Conservation (phyloP, 192 early-diverging fungal genomes). For the Backusella tuberculispora region DNA sequence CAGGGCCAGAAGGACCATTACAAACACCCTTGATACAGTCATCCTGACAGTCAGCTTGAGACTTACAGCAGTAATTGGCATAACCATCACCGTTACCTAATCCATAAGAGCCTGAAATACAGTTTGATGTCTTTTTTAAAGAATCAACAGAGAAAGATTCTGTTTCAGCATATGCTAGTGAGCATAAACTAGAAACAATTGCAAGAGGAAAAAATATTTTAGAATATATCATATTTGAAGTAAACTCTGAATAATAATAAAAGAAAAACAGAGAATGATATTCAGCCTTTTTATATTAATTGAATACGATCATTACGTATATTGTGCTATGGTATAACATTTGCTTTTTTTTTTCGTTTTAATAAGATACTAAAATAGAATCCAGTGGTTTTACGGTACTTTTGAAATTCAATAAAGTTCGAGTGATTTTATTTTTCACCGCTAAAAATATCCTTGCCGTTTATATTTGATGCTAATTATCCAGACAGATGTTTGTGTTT, state of each 20-base stretch:
- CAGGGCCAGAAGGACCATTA: not conserved
- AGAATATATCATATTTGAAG: not conserved
- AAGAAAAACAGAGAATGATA: not conserved
- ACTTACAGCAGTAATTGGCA: not conserved
- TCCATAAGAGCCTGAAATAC: not conserved
- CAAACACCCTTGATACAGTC: not conserved
- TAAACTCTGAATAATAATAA: not conserved
- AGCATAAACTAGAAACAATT: not conserved
- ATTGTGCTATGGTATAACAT: not conserved
- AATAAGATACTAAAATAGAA: slow-evolving; percentile 4
- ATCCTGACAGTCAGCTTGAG: not conserved
- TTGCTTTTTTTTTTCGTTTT: not conserved
- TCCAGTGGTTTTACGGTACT: not conserved
- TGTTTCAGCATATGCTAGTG: not conserved
- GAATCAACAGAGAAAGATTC: not conserved
- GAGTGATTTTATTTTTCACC: not conserved
- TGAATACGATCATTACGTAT: not conserved
- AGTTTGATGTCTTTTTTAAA: not conserved
- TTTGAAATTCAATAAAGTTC: not conserved
- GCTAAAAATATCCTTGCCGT: too few relatives aligned
- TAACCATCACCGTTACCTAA: not conserved
- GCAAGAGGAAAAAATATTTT: not conserved
- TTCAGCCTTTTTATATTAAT: not conserved
- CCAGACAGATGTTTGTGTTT: not conserved
- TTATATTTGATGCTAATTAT: too few relatives aligned